phyloP scores from a whole-genome alignment of 129 eudicot species.

The Chrysanthemum makinoi region DNA sequence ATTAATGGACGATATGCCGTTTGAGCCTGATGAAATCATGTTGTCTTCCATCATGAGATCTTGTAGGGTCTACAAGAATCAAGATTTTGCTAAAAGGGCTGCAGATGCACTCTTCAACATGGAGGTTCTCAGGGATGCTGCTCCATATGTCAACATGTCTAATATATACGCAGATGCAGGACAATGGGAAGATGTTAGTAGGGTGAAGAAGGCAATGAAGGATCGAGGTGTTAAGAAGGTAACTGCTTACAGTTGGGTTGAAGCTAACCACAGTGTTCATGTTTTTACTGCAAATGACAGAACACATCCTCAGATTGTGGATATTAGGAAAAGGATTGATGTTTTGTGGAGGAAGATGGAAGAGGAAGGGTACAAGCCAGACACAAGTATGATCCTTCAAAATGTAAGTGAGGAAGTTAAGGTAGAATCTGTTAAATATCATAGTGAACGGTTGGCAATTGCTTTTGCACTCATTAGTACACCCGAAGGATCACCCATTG shows the following conservation, averaged over 20 bases:
- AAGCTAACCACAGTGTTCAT: constrained; percentile 32
- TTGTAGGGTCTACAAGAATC: constrained; percentile 76
- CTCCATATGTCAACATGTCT: constrained; percentile 55
- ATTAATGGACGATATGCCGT: constrained; percentile 65
- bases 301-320: constrained; percentile 41
- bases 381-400: constrained; percentile 47
- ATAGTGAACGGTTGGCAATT: constrained; percentile 60
- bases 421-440: constrained; percentile 41
- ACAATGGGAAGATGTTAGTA: constrained; percentile 64
- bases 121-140: constrained; percentile 41
- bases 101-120: constrained; percentile 61
- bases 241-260: constrained; percentile 60
- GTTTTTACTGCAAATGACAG: constrained; percentile 42
- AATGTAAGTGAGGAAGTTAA: constrained; percentile 60
- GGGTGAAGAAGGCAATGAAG: constrained; percentile 57
- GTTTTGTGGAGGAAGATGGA: constrained; percentile 49
- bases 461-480: constrained; percentile 45
- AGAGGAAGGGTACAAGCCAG: constrained; percentile 48
- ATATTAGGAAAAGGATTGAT: constrained; percentile 40
- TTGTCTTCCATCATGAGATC: constrained; percentile 74
- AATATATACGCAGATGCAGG: constrained; percentile 71
- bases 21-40: constrained; percentile 74
- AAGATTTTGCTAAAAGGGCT: constrained; percentile 61
- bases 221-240: constrained; percentile 37
- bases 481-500: constrained; percentile 37